Conservation (phyloP, 2,329 filamentous ascomycete species). For the Thermothelomyces thermophilus region DNA sequence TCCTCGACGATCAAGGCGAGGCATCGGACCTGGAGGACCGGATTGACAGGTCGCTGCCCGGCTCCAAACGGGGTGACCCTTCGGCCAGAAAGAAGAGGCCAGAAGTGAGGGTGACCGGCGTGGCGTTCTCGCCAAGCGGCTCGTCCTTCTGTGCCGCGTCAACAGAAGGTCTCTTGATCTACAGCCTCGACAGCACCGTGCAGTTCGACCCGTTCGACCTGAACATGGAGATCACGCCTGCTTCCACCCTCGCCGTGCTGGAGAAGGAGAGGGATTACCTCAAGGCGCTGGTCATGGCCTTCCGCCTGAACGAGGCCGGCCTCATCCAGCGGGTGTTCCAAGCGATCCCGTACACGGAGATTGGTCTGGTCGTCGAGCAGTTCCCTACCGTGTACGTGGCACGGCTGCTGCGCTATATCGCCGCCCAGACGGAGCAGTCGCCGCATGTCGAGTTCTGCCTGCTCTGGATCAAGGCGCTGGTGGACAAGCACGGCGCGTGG, state of each 20-base stretch:
- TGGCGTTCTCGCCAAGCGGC: conserved; percentile 84
- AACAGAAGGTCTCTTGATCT: conserved; percentile 89
- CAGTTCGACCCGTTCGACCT: conserved; percentile 96
- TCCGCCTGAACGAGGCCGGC: conserved; percentile 81
- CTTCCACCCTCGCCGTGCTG: conserved; percentile 66
- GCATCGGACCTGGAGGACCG: conserved; percentile 84
- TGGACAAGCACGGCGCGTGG: conserved; percentile 79
- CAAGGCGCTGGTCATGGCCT: conserved; percentile 93
- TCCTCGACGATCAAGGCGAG: conserved; percentile 85
- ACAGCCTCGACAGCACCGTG: conserved; percentile 76
- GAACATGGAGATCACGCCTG: conserved; percentile 86
- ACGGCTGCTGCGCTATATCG: conserved; percentile 78
- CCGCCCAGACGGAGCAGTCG: conserved; percentile 78
- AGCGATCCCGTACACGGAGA: conserved; percentile 66
- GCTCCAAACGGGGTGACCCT: conserved; percentile 78
- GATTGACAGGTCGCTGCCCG: conserved; percentile 71
- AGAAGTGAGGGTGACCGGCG: conserved; percentile 75
- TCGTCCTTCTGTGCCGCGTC: conserved; percentile 89
- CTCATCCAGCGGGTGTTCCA: conserved; percentile 84
- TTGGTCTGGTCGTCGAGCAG: conserved; percentile 69
- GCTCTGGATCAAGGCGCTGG: conserved; percentile 77
- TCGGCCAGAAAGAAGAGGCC: conserved; percentile 69
- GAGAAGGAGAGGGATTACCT: conserved; percentile 70
- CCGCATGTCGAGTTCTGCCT: conserved; percentile 94
- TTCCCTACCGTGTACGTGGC: conserved; percentile 82